phyloP scores from a whole-genome alignment of 768 basidiomycete genomes.

The Amanita molliuscula region DNA sequence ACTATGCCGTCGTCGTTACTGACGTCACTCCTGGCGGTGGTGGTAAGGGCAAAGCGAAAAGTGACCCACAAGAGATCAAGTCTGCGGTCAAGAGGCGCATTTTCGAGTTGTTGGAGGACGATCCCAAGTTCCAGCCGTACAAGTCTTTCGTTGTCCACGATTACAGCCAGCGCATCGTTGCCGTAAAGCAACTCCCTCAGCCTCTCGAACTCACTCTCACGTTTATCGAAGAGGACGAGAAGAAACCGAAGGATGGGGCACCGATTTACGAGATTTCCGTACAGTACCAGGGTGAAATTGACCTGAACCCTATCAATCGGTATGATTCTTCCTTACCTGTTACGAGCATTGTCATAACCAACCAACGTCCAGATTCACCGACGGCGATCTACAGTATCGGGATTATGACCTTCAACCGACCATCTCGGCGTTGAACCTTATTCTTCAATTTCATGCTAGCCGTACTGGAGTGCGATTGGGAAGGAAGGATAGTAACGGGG shows the following conservation, averaged over 20 bases:
- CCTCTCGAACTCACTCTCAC: constrained; percentile 30
- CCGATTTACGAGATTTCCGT: constrained; percentile 26
- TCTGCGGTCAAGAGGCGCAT: constrained; percentile 38
- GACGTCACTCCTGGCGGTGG: constrained; percentile 38
- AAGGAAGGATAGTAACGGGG: constrained; percentile 11
- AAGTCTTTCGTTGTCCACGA: constrained; percentile 40
- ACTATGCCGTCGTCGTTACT: constrained; percentile 44
- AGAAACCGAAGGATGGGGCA: constrained; percentile 22
- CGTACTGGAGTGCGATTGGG: constrained; percentile 42
- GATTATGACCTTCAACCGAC: constrained; percentile 38
- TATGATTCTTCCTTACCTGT: not conserved
- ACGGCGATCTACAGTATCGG: constrained; percentile 32
- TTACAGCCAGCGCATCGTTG: constrained; percentile 33
- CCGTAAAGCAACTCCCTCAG: constrained; percentile 33
- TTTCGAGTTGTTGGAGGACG: constrained; percentile 42
- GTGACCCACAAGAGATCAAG: constrained; percentile 18
- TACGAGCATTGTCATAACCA: not conserved
- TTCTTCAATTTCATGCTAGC: constrained; percentile 39
- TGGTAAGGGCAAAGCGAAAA: not conserved
- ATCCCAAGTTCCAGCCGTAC: constrained; percentile 22
- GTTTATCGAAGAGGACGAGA: constrained; percentile 32
- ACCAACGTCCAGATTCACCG: constrained; percentile 34
- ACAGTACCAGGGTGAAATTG: not conserved
- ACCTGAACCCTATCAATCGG: not conserved
- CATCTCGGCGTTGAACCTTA: constrained; percentile 49